Evolutionary conservation across 352 stramenopile genomes (phyloP).

Genomic region (Phytophthora citricola): DNA sequence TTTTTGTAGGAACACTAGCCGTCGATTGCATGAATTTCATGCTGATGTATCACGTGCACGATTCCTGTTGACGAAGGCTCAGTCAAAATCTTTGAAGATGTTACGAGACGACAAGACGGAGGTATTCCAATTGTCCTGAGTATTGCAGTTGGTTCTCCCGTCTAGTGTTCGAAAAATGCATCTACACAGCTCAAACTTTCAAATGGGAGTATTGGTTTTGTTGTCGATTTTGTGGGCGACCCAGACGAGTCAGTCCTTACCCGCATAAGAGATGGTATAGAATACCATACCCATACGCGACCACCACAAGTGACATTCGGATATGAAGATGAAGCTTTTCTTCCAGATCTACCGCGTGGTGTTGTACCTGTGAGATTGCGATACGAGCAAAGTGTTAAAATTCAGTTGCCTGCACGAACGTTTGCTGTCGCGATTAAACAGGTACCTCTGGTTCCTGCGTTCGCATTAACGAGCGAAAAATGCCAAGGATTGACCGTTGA

Average conservation of each 20-base stretch:
- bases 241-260: not conserved
- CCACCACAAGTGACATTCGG: not conserved
- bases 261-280: not conserved
- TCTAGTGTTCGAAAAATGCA: not conserved
- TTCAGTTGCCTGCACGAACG: not conserved
- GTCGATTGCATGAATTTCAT: constrained; percentile 4
- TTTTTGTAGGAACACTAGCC: not conserved
- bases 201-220: not conserved
- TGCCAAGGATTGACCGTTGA: not conserved
- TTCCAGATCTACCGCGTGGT: not conserved
- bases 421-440: not conserved
- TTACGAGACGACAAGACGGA: not conserved
- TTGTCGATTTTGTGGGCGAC: not conserved
- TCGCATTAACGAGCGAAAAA: not conserved
- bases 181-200: not conserved
- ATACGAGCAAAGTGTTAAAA: not conserved
- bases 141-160: not conserved
- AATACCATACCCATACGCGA: not conserved
- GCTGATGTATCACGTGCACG: not conserved
- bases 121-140: not conserved
- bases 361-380: not conserved
- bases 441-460: not conserved
- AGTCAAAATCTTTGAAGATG: not conserved
- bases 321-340: not conserved
- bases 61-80: not conserved